Conservation (phyloP, 2,329 filamentous ascomycete species). For the Ophiostoma sp. region DNA sequence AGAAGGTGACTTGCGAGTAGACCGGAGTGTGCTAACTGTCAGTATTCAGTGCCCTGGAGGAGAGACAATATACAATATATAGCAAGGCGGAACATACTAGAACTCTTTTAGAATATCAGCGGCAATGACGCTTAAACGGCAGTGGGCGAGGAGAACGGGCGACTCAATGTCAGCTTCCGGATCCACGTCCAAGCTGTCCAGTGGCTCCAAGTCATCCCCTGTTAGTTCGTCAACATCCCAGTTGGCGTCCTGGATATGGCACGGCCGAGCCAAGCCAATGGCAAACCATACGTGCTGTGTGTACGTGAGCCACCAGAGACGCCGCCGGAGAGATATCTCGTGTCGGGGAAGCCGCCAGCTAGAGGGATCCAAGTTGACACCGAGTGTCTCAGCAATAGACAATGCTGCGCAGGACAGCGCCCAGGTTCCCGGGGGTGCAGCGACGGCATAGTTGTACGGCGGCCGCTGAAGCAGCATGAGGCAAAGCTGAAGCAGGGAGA, state of each 20-base stretch:
- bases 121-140: background rate
- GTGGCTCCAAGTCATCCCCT: slow-evolving; percentile 27
- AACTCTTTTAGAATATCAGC: background rate
- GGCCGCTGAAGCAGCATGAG: slow-evolving; percentile 29
- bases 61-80: background rate
- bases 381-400: slow-evolving; percentile 28
- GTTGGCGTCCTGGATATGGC: slow-evolving; percentile 27
- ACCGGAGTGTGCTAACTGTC: slow-evolving; percentile 23
- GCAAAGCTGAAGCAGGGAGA: slow-evolving; percentile 28
- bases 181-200: background rate
- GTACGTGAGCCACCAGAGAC: slow-evolving; percentile 30
- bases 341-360: slow-evolving; percentile 28
- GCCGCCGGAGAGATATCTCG: slow-evolving; percentile 28
- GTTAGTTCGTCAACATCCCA: slow-evolving; percentile 27
- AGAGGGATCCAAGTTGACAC: slow-evolving; percentile 27
- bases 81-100: background rate
- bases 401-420: slow-evolving; percentile 28
- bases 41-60: background rate
- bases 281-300: slow-evolving; percentile 28
- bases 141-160: background rate
- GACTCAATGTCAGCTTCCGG: background rate
- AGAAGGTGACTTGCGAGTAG: slow-evolving; percentile 13
- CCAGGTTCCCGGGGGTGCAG: slow-evolving; percentile 28
- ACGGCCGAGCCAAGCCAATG: slow-evolving; percentile 26
- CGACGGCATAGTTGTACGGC: slow-evolving; percentile 28